Percentiles rank a stretch among this genome's conserved stretches.
Conservation (phyloP, 108 stramenopile genomes). For the Pseudonitzschia delicatissima region DNA sequence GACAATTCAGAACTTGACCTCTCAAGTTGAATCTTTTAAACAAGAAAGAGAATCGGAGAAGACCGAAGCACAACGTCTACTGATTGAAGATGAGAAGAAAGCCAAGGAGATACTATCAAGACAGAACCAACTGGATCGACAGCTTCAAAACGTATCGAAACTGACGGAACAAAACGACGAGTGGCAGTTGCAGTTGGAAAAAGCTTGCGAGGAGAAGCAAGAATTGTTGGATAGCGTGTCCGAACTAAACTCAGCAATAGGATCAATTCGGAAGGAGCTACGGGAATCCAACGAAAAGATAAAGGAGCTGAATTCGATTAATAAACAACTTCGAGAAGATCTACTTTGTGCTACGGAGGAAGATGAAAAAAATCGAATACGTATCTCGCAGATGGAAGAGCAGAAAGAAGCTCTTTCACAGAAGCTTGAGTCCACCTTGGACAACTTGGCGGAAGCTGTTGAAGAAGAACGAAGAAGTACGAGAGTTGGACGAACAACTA, state of each 20-base stretch:
- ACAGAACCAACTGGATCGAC: conserved; percentile 8
- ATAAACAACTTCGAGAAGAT: background rate
- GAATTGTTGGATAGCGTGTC: background rate
- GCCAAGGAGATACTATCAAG: background rate
- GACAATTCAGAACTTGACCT: background rate
- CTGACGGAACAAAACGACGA: conserved; percentile 6
- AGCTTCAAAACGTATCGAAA: conserved; percentile 12
- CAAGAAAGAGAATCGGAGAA: background rate
- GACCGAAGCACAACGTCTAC: background rate
- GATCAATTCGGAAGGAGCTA: background rate
- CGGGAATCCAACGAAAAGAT: conserved; percentile 1
- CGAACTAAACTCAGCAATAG: background rate
- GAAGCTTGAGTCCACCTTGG: background rate
- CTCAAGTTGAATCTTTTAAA: background rate
- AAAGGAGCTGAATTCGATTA: background rate
- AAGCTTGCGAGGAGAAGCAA: background rate
- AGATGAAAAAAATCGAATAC: background rate
- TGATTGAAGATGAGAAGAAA: conserved; percentile 1
- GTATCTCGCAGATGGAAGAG: conserved; percentile 15
- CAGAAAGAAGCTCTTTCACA: conserved; percentile 6
- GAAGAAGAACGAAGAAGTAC: background rate
- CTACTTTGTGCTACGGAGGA: conserved; percentile 4
- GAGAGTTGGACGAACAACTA: background rate
- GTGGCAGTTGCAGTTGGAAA: conserved; percentile 14
- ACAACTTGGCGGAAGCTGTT: conserved; percentile 3